Conservation (phyloP, 352 stramenopile genomes). For the Pilasporangium apinafurcum region DNA sequence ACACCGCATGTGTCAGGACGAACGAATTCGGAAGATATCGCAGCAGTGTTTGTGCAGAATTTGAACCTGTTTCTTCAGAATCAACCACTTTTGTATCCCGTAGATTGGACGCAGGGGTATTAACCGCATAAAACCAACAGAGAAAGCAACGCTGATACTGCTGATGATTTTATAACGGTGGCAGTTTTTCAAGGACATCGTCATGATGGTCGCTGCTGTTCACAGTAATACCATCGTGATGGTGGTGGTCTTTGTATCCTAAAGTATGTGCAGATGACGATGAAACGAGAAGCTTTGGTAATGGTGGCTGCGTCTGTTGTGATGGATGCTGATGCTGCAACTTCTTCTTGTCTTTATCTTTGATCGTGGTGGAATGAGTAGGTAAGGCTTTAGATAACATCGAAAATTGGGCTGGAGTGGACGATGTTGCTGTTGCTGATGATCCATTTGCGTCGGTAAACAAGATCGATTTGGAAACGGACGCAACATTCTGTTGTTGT, state of each 20-base stretch:
- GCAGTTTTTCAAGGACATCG: constrained; percentile 33
- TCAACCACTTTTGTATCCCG: constrained; percentile 30
- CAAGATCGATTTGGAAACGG: constrained; percentile 45
- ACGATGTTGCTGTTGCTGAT: constrained; percentile 5
- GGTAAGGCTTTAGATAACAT: constrained; percentile 11
- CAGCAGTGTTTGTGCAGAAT: constrained; percentile 67
- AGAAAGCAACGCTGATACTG: background rate
- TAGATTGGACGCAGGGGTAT: constrained; percentile 53
- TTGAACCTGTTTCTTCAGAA: constrained; percentile 30
- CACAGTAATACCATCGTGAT: constrained; percentile 3
- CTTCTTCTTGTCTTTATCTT: constrained; percentile 36
- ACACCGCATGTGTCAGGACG: constrained; percentile 82
- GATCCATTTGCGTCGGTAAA: constrained; percentile 18
- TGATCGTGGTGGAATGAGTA: background rate
- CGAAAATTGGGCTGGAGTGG: background rate
- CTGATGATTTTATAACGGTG: constrained; percentile 25
- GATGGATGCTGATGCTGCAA: constrained; percentile 10
- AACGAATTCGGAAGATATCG: constrained; percentile 71
- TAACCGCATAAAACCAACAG: constrained; percentile 7
- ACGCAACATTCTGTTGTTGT: constrained; percentile 5
- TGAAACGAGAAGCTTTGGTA: constrained; percentile 34
- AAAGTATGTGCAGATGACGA: constrained; percentile 26
- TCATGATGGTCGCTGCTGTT: constrained; percentile 9
- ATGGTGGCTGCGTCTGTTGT: constrained; percentile 21
- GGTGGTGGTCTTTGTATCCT: constrained; percentile 17